Percentiles rank a stretch among this genome's conserved stretches.
phyloP scores from a whole-genome alignment of 2,329 filamentous ascomycete genomes.

The Colletotrichum tropicale region DNA sequence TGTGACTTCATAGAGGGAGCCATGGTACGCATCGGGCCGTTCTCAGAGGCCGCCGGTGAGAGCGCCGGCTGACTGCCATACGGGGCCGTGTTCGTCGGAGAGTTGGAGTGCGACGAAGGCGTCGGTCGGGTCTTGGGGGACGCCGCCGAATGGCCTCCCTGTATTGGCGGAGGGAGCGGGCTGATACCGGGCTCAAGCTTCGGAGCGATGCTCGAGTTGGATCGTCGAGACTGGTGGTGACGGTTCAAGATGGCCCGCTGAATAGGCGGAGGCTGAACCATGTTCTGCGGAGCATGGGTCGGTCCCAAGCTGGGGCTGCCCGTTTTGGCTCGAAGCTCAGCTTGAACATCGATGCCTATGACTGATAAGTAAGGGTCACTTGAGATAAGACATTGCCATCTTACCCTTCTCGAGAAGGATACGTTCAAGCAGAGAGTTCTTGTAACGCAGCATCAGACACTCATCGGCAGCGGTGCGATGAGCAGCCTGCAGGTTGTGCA shows the following conservation, averaged over 20 bases:
- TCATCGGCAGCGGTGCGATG: constrained; percentile 95
- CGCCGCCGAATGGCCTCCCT: constrained; percentile 55
- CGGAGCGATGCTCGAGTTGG: constrained; percentile 75
- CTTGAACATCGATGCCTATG: constrained; percentile 93
- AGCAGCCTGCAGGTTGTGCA: constrained; percentile 90
- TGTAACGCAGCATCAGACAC: constrained; percentile 97
- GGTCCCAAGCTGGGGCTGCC: constrained; percentile 81
- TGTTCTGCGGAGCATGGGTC: constrained; percentile 69
- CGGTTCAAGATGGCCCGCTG: constrained; percentile 83
- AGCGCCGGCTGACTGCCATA: constrained; percentile 43
- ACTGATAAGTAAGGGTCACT: background rate
- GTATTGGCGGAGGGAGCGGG: constrained; percentile 49
- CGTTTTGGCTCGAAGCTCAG: constrained; percentile 91
- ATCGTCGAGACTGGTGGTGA: constrained; percentile 76
- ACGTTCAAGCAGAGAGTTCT: constrained; percentile 94
- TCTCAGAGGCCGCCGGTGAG: constrained; percentile 54
- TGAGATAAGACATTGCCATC: background rate
- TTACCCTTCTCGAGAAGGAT: constrained; percentile 95
- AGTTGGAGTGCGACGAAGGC: constrained; percentile 75
- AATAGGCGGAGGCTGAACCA: constrained; percentile 76
- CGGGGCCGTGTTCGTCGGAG: constrained; percentile 55
- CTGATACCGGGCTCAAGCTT: constrained; percentile 66
- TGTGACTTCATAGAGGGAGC: constrained; percentile 43
- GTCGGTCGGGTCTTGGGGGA: constrained; percentile 80
- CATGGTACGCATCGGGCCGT: constrained; percentile 48